These are phyloP conservation scores for Cynara cardunculus DNA, from an alignment of 129 eudicot species.

Conservation along the genomic window DNA sequence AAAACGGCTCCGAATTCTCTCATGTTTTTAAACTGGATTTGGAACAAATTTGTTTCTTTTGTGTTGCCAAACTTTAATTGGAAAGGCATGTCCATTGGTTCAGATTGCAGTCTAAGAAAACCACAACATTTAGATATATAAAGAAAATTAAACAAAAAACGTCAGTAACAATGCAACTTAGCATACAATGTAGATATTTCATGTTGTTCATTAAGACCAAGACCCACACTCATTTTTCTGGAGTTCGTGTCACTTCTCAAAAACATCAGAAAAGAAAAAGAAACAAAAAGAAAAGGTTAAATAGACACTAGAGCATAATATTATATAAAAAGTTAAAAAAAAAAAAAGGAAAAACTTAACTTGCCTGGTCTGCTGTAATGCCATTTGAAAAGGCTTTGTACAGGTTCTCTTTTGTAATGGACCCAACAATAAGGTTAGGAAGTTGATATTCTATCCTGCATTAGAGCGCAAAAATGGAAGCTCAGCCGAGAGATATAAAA, in stretches of 20 bases:
- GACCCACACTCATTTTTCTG: no score
- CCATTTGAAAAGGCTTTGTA: slow-evolving; percentile 85
- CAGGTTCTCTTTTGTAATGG: slow-evolving; percentile 86
- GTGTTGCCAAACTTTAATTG: not conserved
- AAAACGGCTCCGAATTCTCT: slow-evolving; percentile 4
- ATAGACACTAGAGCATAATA: not conserved
- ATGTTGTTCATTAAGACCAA: not conserved
- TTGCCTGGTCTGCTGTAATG: slow-evolving; percentile 88
- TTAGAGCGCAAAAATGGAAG: not conserved
- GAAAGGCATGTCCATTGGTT: not conserved
- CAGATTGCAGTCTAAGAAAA: slow-evolving; percentile 7
- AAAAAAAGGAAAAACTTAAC: slow-evolving; percentile 1
- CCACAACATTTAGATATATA: slow-evolving; percentile 2
- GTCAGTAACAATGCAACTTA: not conserved
- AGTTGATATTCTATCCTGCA: slow-evolving; percentile 94
- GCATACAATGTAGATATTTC: not conserved
- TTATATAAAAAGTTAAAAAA: not conserved
- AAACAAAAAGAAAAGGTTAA: not conserved
- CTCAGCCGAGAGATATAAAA: not conserved
- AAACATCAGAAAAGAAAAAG: no score
- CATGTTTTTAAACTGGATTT: slow-evolving; percentile 6
- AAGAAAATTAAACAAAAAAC: not conserved
- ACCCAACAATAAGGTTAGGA: slow-evolving; percentile 88
- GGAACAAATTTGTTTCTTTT: not conserved
- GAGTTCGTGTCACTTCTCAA: not conserved